Base-by-base conservation (phyloP, 495 filamentous ascomycete genomes). In the Bathelium albidoporum region DNA sequence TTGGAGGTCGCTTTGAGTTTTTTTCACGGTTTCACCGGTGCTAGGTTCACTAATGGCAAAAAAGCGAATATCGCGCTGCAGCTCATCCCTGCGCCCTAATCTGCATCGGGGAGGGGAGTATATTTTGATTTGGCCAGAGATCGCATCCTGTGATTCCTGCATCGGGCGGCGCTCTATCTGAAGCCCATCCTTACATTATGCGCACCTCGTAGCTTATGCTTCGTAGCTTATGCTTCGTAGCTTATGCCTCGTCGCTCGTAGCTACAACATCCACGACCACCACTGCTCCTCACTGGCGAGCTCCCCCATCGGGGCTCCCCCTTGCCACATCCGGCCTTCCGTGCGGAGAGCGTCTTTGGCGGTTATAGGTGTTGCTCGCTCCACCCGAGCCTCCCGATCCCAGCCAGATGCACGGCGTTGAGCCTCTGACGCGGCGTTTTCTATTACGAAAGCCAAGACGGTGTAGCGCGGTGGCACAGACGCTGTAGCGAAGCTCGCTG, bases 1-100 rank as follows among this genome's bases (percentile, higher is more conserved):
- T 80, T 64, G 18, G 72, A 73, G 67, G 77, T 62, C 32, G 73
- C 65, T 64, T 81, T 80, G 32, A 81, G 72, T 67, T 84, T 87
- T 31, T 73, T 73, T 20, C 78, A 77, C 11, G 79, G 49, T 55
- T 55, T 29, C 22, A 26, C 49, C 20, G 49, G 49, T 55, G 20
- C 49, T 16, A 55, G 24, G 49, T 55, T 55, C 49, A 55, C 49
- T 55, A 55, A 55, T 55, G 49, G 49, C 49, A 55, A 55, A 55
- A 55, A 55, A 20, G 49, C 49, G 20, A 55, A 55, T 55, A 55
- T 55, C 49, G 49, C 49, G 49, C 12, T 55, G 49, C 49, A 55
- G n/a, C 49, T 2, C 49, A 55, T 55, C 49, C 49, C 49, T 55
- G 49, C 24, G 24, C 49, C 49, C 49, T 55, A 55, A 55, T 55